These are phyloP conservation scores for Daldinia grandis DNA, from an alignment of 495 filamentous ascomycete genomes.

Conservation along the genomic window DNA sequence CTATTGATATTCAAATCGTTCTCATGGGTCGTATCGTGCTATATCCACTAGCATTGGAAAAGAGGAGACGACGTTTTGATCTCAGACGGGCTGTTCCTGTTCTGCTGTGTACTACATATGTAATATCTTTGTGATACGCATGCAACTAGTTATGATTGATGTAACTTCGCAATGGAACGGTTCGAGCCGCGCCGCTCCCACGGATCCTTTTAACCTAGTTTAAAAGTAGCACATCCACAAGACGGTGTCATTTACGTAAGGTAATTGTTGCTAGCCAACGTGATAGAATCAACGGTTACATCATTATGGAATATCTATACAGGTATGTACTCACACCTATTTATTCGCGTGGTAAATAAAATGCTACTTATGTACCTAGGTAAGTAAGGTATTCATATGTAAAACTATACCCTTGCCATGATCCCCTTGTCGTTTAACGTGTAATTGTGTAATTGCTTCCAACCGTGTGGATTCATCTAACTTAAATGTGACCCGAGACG, in stretches of 20 bases:
- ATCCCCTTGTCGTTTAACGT: neutral
- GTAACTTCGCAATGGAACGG: slow-evolving; percentile 11
- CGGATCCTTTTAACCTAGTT: neutral
- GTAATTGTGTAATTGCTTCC: slow-evolving; percentile 22
- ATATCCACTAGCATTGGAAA: too few relatives aligned
- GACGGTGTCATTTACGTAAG: neutral
- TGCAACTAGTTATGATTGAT: neutral
- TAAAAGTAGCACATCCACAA: neutral
- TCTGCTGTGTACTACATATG: too few relatives aligned
- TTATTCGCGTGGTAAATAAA: neutral
- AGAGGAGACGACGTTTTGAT: too few relatives aligned
- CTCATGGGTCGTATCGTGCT: too few relatives aligned
- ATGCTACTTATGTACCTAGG: neutral
- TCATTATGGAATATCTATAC: neutral
- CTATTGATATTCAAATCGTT: too few relatives aligned
- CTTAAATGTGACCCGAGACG: slow-evolving; percentile 36
- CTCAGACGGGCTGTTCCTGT: too few relatives aligned
- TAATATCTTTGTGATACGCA: too few relatives aligned
- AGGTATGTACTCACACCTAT: neutral
- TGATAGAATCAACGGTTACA: neutral
- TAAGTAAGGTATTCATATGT: neutral
- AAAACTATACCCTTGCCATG: neutral
- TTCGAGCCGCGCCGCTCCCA: slow-evolving; percentile 22
- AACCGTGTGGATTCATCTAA: slow-evolving; percentile 16
- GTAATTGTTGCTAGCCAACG: neutral